Evolutionary conservation across 2,329 filamentous ascomycete genomes (phyloP).

Genomic region (Colletotrichum sublineola): DNA sequence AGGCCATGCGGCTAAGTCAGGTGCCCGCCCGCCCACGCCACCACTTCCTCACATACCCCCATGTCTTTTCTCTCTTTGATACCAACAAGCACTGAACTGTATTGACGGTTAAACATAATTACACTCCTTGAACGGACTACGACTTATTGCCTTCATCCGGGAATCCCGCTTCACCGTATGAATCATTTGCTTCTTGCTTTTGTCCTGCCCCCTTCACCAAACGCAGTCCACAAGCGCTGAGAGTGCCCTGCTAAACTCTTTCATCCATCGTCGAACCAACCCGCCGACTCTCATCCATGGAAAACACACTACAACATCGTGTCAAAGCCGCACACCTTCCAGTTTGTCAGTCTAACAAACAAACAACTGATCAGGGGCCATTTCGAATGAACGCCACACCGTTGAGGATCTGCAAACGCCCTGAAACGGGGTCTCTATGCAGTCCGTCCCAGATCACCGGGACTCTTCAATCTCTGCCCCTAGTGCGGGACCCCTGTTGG

Average conservation of each 20-base stretch:
- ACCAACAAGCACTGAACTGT: not conserved
- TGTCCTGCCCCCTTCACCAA: not conserved
- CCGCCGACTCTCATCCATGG: not conserved
- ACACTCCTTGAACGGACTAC: not conserved
- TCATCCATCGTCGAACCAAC: not conserved
- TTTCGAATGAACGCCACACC: slow-evolving; percentile 2
- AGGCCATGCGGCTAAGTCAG: not conserved
- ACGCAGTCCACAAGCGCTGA: not conserved
- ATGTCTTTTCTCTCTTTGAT: not conserved
- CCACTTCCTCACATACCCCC: not conserved
- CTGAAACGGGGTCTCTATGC: not conserved
- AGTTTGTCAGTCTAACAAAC: not conserved
- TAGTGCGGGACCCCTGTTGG: slow-evolving; percentile 20
- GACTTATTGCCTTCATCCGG: not conserved
- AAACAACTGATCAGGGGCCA: not conserved
- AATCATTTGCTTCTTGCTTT: not conserved
- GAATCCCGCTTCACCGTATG: not conserved
- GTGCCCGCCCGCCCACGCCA: not conserved
- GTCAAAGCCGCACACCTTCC: not conserved
- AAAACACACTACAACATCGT: not conserved
- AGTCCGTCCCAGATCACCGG: slow-evolving; percentile 12
- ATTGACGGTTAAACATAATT: not conserved
- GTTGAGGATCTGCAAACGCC: slow-evolving; percentile 16
- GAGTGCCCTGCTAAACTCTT: not conserved
- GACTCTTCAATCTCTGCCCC: slow-evolving; percentile 15